Evolutionary conservation across 495 filamentous ascomycete genomes (phyloP).

Genomic region (Staphylotrichum tortipilum): DNA sequence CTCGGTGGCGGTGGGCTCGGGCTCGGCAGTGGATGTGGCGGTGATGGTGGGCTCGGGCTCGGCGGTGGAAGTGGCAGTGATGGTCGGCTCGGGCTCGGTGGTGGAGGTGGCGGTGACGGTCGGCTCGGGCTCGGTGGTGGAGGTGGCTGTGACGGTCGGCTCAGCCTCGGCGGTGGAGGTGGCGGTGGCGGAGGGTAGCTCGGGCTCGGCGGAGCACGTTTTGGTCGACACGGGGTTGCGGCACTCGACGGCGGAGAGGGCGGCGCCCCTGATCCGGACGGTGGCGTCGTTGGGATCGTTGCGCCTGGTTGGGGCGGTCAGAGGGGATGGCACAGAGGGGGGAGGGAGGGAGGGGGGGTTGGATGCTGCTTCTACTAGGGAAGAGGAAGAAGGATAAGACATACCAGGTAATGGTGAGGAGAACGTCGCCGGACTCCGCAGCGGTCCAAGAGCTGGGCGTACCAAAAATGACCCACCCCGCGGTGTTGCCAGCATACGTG

Average conservation of each 20-base stretch:
- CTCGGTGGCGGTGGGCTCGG: neutral
- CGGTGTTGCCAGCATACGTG: constrained; percentile 4
- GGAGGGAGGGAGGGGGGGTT: no score
- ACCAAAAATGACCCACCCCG: neutral
- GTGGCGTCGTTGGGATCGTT: constrained; percentile 6
- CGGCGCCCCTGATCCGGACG: neutral
- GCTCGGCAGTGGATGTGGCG: constrained; percentile 8
- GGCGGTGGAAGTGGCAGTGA: neutral
- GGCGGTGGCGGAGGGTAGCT: neutral
- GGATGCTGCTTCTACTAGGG: no score
- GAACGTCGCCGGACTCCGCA: no score
- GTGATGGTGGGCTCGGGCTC: neutral
- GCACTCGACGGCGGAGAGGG: neutral
- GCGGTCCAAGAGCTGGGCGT: no score
- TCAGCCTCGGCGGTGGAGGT: neutral
- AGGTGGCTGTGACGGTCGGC: no score
- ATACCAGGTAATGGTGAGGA: no score
- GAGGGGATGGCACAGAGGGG: no score
- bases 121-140: no score
- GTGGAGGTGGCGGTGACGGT: neutral
- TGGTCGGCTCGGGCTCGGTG: no score
- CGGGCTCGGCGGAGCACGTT: neutral
- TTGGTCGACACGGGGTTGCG: neutral
- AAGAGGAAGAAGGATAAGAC: no score
- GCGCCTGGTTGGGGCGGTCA: neutral